Conservation (phyloP, 2,329 filamentous ascomycete species). For the Madurella fahalii region DNA sequence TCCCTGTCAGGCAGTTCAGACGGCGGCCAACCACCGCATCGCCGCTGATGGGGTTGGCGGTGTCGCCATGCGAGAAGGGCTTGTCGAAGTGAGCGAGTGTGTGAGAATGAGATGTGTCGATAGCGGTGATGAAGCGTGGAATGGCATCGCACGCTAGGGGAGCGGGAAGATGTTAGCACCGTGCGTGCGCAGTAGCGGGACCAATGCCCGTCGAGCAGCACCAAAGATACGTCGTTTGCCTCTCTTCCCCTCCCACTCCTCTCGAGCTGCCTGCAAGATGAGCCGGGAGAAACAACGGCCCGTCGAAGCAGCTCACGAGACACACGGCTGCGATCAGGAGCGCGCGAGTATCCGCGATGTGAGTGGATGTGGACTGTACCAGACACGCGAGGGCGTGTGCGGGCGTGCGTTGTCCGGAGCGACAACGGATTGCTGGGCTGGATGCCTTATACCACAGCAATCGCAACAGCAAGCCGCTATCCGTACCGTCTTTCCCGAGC, state of each 20-base stretch:
- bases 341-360: neutral
- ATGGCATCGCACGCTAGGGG: slow-evolving; percentile 2
- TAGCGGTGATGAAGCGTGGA: neutral
- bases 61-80: slow-evolving; percentile 14
- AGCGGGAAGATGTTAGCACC: neutral
- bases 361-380: neutral
- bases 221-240: neutral
- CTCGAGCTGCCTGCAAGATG: neutral
- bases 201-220: neutral
- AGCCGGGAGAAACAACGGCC: neutral
- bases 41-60: slow-evolving; percentile 13
- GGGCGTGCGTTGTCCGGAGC: slow-evolving; percentile 12
- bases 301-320: neutral
- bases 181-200: neutral
- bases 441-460: neutral
- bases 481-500: slow-evolving; percentile 9
- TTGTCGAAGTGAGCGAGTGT: neutral
- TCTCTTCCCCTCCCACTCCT: neutral
- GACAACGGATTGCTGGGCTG: slow-evolving; percentile 11
- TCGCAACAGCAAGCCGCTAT: neutral
- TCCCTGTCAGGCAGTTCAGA: slow-evolving; percentile 19
- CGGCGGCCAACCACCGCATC: slow-evolving; percentile 15
- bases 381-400: slow-evolving; percentile 2
- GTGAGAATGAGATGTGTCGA: neutral
- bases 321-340: neutral